Base-by-base conservation (phyloP, 148 eudicot genomes). In the Rhododendron ferrugineum region DNA sequence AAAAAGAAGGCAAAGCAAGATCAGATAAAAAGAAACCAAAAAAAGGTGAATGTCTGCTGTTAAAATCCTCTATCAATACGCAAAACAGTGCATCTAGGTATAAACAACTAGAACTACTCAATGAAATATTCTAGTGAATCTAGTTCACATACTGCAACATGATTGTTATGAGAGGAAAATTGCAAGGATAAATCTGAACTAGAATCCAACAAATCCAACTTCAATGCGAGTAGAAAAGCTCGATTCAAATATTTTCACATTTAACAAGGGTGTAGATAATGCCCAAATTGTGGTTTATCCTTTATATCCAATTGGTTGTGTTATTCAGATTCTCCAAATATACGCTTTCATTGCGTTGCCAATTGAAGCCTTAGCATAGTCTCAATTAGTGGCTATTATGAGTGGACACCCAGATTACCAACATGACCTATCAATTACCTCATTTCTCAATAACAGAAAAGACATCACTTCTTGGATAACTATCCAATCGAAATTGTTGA, bases 1-100 rank as follows among this genome's bases (percentile, higher is more conserved):
- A 16, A 91, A 20, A 40, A 81, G 82, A 77, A 74, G 23, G 84
- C 76, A 18, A 68, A 84, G 52, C 62, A 18, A 26, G 18, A 66
- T 56, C 74, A 87, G 52, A 49, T 50, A 52, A n/a, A 10, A 62
- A 76, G 34, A 22, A 82, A 5, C 1, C 66, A 15, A 60, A 84
- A 76, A n/a, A 26, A 18, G 37, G 30, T 77, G 40, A 56, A 7
- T 54, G 50, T 34, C 70, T 34, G 34, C 22, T 44, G 16, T 40
- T 47, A 11, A 83, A 49, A 83, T 64, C 79, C 62, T 40, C 20
- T 32, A 49, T 11, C 32, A 14, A 32, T 18, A 72, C 7, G 16
- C 66, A 73, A 83, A 83, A 32, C 46, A 16, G 36, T 28, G 46
- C 32, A 82, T 30, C 46, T 52, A n/a, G 76, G 54, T 78, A 66